Conservation (phyloP, 345 rosid genomes). For the Boechera divaricarpa region DNA sequence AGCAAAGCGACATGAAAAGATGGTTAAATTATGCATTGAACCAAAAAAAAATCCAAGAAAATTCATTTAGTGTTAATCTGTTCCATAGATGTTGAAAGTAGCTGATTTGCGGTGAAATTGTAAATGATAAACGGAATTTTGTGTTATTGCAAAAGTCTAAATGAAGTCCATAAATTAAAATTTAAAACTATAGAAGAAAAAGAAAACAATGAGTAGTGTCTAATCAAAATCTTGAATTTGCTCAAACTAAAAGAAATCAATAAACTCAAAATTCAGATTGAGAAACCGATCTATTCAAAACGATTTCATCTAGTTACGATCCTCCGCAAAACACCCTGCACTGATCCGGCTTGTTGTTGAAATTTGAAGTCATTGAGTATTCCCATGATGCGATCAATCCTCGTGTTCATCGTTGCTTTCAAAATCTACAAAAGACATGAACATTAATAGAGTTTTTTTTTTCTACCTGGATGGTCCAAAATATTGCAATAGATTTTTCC, state of each 20-base stretch:
- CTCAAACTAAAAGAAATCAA: constrained; percentile 25
- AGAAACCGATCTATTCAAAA: background rate
- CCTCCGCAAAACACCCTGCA: background rate
- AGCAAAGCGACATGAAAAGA: background rate
- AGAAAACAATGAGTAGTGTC: background rate
- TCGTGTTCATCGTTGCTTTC: constrained; percentile 81
- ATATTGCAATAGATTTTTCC: background rate
- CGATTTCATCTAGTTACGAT: too few relatives aligned
- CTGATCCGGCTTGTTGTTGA: background rate
- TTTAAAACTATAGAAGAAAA: constrained; percentile 3
- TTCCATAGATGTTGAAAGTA: background rate
- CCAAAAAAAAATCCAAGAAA: background rate
- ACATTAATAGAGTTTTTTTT: background rate
- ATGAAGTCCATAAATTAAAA: background rate
- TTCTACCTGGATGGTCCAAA: background rate
- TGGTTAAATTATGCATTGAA: too few relatives aligned
- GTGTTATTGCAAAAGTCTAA: constrained; percentile 24
- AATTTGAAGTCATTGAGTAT: background rate
- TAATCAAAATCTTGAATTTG: constrained; percentile 29
- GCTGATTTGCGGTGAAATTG: background rate
- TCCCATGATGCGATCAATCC: constrained; percentile 51
- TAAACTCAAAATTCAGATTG: background rate
- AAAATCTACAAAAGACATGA: constrained; percentile 62
- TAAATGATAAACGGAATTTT: background rate
- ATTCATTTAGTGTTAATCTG: background rate